phyloP scores from a whole-genome alignment of 2,329 filamentous ascomycete species.

The Hymenoscyphus fraxineus region DNA sequence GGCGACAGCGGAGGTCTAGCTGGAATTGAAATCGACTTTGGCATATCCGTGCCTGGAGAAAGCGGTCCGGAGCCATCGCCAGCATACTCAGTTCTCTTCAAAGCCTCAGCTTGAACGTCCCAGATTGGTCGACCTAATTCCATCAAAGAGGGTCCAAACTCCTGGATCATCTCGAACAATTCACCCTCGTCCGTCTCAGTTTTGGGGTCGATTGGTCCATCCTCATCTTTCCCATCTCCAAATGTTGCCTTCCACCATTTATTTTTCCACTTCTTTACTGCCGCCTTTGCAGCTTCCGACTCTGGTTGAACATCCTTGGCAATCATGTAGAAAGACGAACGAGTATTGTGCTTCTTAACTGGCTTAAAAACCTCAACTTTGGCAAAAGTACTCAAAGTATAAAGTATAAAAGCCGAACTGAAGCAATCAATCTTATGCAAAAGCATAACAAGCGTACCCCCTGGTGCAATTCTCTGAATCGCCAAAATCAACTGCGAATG shows the following conservation, averaged over 20 bases:
- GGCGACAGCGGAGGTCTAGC: background rate
- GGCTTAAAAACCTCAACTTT: slow-evolving; percentile 27
- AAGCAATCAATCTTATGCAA: slow-evolving; percentile 28
- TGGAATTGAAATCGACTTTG: background rate
- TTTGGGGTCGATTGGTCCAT: slow-evolving; percentile 8
- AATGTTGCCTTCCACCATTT: slow-evolving; percentile 26
- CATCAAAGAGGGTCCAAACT: slow-evolving; percentile 20
- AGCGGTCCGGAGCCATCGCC: slow-evolving; percentile 8
- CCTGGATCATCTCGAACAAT: slow-evolving; percentile 17
- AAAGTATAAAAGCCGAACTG: slow-evolving; percentile 20
- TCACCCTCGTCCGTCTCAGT: slow-evolving; percentile 7
- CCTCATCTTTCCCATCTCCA: slow-evolving; percentile 16
- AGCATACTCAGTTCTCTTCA: slow-evolving; percentile 21
- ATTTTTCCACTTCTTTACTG: slow-evolving; percentile 24
- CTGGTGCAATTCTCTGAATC: slow-evolving; percentile 19
- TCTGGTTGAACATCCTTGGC: slow-evolving; percentile 24
- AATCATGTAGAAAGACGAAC: slow-evolving; percentile 30
- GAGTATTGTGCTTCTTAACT: slow-evolving; percentile 19
- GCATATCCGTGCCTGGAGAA: background rate
- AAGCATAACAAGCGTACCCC: slow-evolving; percentile 28
- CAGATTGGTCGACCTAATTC: slow-evolving; percentile 21
- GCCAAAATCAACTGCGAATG: slow-evolving; percentile 28
- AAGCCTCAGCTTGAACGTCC: slow-evolving; percentile 25
- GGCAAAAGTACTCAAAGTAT: slow-evolving; percentile 26
- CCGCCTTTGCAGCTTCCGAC: slow-evolving; percentile 13